phyloP scores from a whole-genome alignment of 2,329 filamentous ascomycete species.

The Emydomyces testavorans region DNA sequence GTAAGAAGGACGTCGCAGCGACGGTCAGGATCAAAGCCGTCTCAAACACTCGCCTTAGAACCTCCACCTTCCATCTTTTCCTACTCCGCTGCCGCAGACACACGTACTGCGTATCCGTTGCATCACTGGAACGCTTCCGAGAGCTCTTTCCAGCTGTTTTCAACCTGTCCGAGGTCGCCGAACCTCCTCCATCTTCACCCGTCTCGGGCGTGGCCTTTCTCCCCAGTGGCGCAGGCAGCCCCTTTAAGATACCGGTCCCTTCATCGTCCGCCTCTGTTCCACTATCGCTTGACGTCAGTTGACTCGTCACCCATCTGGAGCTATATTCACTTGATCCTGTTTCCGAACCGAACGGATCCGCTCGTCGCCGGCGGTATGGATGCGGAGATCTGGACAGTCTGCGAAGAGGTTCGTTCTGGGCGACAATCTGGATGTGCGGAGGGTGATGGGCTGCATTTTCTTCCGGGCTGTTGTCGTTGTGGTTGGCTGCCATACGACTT shows the following conservation, averaged over 20 bases:
- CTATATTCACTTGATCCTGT: conserved; percentile 29
- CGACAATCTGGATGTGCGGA: conserved; percentile 8
- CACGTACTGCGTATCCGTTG: conserved; percentile 19
- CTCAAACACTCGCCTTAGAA: conserved; percentile 43
- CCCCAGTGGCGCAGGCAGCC: conserved; percentile 62
- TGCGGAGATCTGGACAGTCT: conserved; percentile 20
- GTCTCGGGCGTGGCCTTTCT: not conserved
- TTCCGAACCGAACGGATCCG: conserved; percentile 22
- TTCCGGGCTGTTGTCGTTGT: conserved; percentile 17
- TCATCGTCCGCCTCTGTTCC: conserved; percentile 95
- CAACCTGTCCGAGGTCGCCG: not conserved
- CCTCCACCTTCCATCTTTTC: conserved; percentile 30
- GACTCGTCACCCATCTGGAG: conserved; percentile 37
- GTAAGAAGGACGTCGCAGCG: conserved; percentile 34
- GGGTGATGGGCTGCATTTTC: conserved; percentile 13
- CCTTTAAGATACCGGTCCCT: conserved; percentile 61
- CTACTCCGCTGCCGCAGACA: conserved; percentile 21
- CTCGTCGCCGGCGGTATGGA: conserved; percentile 20
- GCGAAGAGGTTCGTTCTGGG: conserved; percentile 5
- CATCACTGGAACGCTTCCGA: conserved; percentile 26
- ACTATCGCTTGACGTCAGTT: conserved; percentile 64
- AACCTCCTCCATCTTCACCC: not conserved
- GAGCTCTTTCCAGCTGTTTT: conserved; percentile 16
- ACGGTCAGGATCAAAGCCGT: conserved; percentile 44
- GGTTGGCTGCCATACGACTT: conserved; percentile 9